Percentiles rank a stretch among this genome's conserved stretches.
phyloP scores from a whole-genome alignment of 106 monocot species.

The Posidonia australis region DNA sequence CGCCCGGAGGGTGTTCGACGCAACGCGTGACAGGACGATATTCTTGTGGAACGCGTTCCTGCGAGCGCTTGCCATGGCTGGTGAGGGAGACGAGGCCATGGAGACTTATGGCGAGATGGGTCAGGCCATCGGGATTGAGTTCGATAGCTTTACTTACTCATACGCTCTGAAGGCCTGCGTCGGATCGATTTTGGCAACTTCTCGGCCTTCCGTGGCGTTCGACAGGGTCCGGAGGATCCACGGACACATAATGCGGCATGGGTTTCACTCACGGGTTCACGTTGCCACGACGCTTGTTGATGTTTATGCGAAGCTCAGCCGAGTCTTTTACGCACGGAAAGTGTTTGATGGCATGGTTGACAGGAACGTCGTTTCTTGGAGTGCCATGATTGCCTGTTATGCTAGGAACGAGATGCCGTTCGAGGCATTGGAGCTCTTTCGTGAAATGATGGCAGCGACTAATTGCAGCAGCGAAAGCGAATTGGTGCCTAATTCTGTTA shows the following conservation, averaged over 20 bases:
- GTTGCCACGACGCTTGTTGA: conserved; percentile 74
- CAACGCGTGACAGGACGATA: conserved; percentile 41
- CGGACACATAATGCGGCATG: conserved; percentile 28
- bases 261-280: conserved; percentile 32
- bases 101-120: conserved; percentile 38
- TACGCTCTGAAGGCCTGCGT: conserved; percentile 71
- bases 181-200: conserved; percentile 15
- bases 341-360: conserved; percentile 53
- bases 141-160: conserved; percentile 63
- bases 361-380: conserved; percentile 76
- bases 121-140: conserved; percentile 7
- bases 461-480: conserved; percentile 5
- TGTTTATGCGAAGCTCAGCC: conserved; percentile 62
- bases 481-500: conserved; percentile 50
- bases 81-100: conserved; percentile 44
- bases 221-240: conserved; percentile 45
- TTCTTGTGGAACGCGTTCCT: conserved; percentile 72
- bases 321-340: conserved; percentile 16
- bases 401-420: conserved; percentile 50
- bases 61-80: conserved; percentile 37
- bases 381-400: conserved; percentile 79
- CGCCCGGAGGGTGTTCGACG: conserved; percentile 67
- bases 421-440: conserved; percentile 52
- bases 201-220: conserved; percentile 2
- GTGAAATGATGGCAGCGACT: conserved; percentile 38